Percentiles rank a stretch among this genome's conserved stretches.
These are phyloP conservation scores for Acer campestre DNA, from an alignment of 345 rosid genomes.

Conservation along the genomic window DNA sequence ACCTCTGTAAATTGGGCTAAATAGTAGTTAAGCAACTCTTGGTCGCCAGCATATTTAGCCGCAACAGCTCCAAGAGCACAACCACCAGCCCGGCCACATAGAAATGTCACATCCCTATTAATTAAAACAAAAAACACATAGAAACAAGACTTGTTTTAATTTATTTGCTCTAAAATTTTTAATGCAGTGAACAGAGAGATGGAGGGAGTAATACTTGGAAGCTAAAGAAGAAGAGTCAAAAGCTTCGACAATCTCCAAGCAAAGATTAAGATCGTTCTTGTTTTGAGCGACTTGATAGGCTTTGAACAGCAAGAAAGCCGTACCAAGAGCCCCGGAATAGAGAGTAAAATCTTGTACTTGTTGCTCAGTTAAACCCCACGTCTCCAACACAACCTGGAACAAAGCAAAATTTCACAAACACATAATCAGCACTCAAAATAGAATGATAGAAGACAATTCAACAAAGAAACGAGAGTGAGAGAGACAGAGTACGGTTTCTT, in stretches of 20 bases:
- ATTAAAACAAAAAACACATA: not conserved
- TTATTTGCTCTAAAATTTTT: not conserved
- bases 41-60: slow-evolving; percentile 54
- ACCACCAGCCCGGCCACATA: slow-evolving; percentile 65
- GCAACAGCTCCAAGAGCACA: slow-evolving; percentile 76
- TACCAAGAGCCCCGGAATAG: slow-evolving; percentile 59
- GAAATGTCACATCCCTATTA: slow-evolving; percentile 55
- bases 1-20: slow-evolving; percentile 53
- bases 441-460: not conserved
- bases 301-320: slow-evolving; percentile 61
- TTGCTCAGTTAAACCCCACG: slow-evolving; percentile 53
- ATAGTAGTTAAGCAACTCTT: slow-evolving; percentile 34
- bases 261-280: slow-evolving; percentile 42
- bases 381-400: slow-evolving; percentile 52
- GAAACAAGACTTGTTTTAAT: not conserved
- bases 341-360: slow-evolving; percentile 48
- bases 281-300: slow-evolving; percentile 49
- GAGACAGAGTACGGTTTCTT: slow-evolving; percentile 59
- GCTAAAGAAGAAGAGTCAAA: slow-evolving; percentile 54
- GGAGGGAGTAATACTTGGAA: slow-evolving; percentile 40
- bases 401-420: slow-evolving; percentile 6
- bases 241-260: slow-evolving; percentile 52
- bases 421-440: not conserved
- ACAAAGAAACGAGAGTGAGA: not conserved
- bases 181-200: not conserved